phyloP scores from a whole-genome alignment of 2,329 filamentous ascomycete species.

The Venturia carpophila region DNA sequence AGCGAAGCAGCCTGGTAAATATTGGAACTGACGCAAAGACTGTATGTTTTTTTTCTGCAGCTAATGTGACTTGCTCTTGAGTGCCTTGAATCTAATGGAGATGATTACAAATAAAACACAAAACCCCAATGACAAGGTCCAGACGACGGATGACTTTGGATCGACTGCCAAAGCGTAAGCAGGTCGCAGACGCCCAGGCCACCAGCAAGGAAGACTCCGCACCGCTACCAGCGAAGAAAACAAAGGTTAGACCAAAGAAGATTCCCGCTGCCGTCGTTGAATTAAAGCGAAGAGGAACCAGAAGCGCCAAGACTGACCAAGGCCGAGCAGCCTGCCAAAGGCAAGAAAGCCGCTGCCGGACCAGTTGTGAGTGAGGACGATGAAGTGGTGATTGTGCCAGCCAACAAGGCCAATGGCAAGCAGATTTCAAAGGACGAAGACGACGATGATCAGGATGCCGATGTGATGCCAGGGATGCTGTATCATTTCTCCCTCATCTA shows the following conservation, averaged over 20 bases:
- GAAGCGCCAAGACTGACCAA: background rate
- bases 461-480: slow-evolving; percentile 5
- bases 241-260: background rate
- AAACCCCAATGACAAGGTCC: too few relatives aligned
- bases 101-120: too few relatives aligned
- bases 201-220: background rate
- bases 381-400: background rate
- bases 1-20: too few relatives aligned
- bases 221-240: background rate
- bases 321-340: background rate
- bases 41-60: too few relatives aligned
- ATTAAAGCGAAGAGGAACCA: background rate
- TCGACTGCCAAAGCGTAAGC: background rate
- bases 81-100: too few relatives aligned
- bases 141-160: background rate
- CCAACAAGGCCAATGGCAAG: slow-evolving; percentile 3
- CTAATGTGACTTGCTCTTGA: background rate
- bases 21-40: too few relatives aligned
- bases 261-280: background rate
- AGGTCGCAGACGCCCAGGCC: background rate
- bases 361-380: background rate
- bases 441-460: background rate
- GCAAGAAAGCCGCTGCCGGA: slow-evolving; percentile 8
- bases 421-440: slow-evolving; percentile 5
- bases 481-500: background rate